Conservation (phyloP, 208 protist genomes). For the Phytomonas serpens region DNA sequence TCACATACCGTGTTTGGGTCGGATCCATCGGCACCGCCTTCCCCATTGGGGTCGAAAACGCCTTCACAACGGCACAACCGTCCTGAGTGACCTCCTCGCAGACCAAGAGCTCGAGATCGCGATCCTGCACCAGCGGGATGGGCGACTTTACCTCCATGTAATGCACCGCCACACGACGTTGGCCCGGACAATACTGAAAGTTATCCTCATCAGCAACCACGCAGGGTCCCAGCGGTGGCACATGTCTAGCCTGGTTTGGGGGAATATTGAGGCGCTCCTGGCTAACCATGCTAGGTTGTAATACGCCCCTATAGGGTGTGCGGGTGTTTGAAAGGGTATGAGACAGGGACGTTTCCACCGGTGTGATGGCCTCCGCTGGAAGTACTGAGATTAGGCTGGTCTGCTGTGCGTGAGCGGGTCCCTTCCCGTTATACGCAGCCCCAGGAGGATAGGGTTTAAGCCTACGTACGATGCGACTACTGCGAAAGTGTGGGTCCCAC, state of each 20-base stretch:
- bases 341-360: not conserved
- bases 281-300: not conserved
- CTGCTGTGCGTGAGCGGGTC: not conserved
- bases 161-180: conserved; percentile 58
- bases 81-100: conserved; percentile 41
- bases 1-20: conserved; percentile 54
- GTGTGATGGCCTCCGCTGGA: not conserved
- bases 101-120: conserved; percentile 76
- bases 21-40: conserved; percentile 46
- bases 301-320: not conserved
- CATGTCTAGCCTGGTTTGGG: not conserved
- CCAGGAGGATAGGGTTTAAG: conserved; percentile 16
- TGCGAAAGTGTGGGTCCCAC: conserved; percentile 55
- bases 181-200: conserved; percentile 32
- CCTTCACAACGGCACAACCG: conserved; percentile 56
- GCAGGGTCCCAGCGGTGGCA: not conserved
- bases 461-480: conserved; percentile 38
- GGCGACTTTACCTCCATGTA: conserved; percentile 59
- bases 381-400: not conserved
- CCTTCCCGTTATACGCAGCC: not conserved
- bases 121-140: conserved; percentile 49
- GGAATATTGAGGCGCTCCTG: not conserved
- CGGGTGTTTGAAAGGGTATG: not conserved
- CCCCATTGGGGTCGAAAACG: conserved; percentile 55
- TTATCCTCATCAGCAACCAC: not conserved